Conservation (phyloP, 495 filamentous ascomycete genomes). For the Penicillium alfredii region DNA sequence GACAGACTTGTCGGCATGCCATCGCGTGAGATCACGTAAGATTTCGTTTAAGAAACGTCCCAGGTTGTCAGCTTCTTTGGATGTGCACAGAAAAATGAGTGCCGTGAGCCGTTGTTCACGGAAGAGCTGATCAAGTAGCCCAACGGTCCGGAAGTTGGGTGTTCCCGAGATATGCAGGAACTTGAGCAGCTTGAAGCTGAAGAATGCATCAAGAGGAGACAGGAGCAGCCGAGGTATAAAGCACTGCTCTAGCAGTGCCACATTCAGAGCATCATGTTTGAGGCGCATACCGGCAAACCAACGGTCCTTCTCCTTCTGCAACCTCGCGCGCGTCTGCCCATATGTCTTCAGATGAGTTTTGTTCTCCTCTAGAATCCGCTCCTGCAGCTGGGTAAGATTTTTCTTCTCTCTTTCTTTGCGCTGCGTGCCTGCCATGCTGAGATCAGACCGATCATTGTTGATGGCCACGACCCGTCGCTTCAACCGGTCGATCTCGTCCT, state of each 20-base stretch:
- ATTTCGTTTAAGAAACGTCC: conserved; percentile 81
- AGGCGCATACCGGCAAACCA: conserved; percentile 65
- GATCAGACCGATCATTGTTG: conserved; percentile 65
- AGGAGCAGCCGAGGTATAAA: conserved; percentile 79
- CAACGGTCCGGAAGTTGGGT: conserved; percentile 80
- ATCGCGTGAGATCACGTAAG: conserved; percentile 67
- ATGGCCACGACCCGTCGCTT: conserved; percentile 55
- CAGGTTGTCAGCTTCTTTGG: conserved; percentile 83
- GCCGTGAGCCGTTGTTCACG: conserved; percentile 68
- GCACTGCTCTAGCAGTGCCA: conserved; percentile 79
- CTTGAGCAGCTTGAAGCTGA: conserved; percentile 75
- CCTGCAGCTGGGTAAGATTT: conserved; percentile 50
- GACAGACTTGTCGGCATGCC: conserved; percentile 70
- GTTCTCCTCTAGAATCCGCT: conserved; percentile 63
- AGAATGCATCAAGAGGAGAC: conserved; percentile 81
- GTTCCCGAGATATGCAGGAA: conserved; percentile 77
- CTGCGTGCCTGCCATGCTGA: conserved; percentile 54
- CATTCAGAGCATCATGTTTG: conserved; percentile 62
- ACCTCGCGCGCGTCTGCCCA: conserved; percentile 52
- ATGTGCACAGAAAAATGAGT: conserved; percentile 80
- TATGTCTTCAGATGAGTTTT: conserved; percentile 61
- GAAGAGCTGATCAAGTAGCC: conserved; percentile 78
- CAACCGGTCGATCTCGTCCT: conserved; percentile 58
- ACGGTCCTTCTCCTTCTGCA: conserved; percentile 69
- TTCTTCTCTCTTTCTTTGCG: conserved; percentile 62